phyloP scores from a whole-genome alignment of 352 stramenopile species.

The Aphanomyces astaci region DNA sequence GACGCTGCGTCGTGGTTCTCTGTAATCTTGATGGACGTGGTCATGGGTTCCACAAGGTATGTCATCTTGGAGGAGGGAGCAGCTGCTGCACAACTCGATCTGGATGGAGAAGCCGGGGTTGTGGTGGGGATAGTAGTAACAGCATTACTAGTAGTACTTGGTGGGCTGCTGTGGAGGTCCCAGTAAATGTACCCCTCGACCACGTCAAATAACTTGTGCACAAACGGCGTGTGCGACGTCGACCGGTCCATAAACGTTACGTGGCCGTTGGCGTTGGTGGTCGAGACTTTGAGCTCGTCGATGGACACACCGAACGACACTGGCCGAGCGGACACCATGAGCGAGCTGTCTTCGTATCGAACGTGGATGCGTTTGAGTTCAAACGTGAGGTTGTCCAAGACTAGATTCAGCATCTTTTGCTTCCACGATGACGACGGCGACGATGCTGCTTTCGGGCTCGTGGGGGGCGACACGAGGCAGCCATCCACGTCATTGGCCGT shows the following conservation, averaged over 20 bases:
- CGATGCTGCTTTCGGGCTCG: background rate
- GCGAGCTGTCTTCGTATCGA: constrained; percentile 69
- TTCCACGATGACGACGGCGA: constrained; percentile 31
- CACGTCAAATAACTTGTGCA: constrained; percentile 68
- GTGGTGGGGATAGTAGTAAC: too few relatives aligned
- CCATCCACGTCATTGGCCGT: constrained; percentile 35
- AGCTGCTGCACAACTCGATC: too few relatives aligned
- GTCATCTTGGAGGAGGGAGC: constrained; percentile 18
- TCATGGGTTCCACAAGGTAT: constrained; percentile 72
- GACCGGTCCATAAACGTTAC: constrained; percentile 69
- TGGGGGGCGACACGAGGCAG: background rate
- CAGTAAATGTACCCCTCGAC: constrained; percentile 53
- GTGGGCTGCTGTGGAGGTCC: too few relatives aligned
- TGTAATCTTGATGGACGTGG: constrained; percentile 63
- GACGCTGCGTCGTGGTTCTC: constrained; percentile 70
- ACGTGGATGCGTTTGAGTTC: constrained; percentile 79
- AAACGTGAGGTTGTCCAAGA: constrained; percentile 76
- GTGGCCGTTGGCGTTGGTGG: constrained; percentile 75
- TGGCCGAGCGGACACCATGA: constrained; percentile 46
- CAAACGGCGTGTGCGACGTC: constrained; percentile 68
- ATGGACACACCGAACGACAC: constrained; percentile 60
- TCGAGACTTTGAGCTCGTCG: constrained; percentile 56
- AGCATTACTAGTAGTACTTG: too few relatives aligned
- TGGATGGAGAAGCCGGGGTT: too few relatives aligned
- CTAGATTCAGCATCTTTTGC: constrained; percentile 76